Evolutionary conservation across 2,329 filamentous ascomycete species (phyloP).

Genomic region (Fusarium nisikadoi): DNA sequence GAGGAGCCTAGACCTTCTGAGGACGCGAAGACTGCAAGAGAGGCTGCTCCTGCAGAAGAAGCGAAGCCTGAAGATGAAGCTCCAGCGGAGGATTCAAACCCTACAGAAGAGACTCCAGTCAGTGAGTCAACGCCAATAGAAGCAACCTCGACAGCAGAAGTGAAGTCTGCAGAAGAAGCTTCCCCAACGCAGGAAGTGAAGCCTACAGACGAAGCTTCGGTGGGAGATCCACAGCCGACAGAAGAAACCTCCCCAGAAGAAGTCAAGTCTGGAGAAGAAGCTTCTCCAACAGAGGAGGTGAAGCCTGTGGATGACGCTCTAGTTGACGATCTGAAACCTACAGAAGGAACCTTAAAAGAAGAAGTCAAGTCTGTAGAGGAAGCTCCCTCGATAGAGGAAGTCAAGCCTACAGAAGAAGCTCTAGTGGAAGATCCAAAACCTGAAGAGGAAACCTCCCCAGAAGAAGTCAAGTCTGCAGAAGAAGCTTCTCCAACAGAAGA

Average conservation of each 20-base stretch:
- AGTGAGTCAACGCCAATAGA: background rate
- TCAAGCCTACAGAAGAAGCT: too few relatives aligned
- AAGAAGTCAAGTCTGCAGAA: too few relatives aligned
- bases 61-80: slow-evolving; percentile 9
- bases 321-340: background rate
- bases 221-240: background rate
- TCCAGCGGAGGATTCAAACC: background rate
- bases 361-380: too few relatives aligned
- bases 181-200: background rate
- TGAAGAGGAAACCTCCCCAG: too few relatives aligned
- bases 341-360: background rate
- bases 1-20: background rate
- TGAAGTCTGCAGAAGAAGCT: background rate
- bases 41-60: background rate
- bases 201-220: background rate
- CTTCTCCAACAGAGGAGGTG: background rate
- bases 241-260: background rate
- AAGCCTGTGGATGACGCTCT: background rate
- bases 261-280: background rate
- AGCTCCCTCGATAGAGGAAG: too few relatives aligned
- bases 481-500: background rate
- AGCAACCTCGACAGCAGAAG: background rate
- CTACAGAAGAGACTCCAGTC: background rate
- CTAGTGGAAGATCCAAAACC: too few relatives aligned
- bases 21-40: background rate